Evolutionary conservation across 257 asterid species (phyloP).

Genomic region (Solanum boliviense): DNA sequence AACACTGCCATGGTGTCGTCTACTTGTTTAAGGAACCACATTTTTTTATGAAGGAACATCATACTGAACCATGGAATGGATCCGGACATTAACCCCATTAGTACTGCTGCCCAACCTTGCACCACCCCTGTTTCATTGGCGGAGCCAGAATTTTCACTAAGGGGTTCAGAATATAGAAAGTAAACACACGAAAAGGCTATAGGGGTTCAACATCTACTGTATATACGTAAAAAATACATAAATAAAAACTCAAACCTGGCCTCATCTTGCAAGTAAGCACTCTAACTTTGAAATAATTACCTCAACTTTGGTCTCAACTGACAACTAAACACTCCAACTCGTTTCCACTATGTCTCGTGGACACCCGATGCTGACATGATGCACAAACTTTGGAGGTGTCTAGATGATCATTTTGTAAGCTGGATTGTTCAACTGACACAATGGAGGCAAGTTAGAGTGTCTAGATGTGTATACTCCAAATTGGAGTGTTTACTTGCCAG

Average conservation of each 20-base stretch:
- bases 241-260: not conserved
- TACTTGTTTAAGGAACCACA: slow-evolving; percentile 37
- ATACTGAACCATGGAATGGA: slow-evolving; percentile 74
- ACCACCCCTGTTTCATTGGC: slow-evolving; percentile 37
- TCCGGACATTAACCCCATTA: slow-evolving; percentile 71
- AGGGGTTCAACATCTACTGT: not conserved
- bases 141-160: not conserved
- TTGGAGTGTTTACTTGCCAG: not conserved
- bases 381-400: not conserved
- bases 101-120: slow-evolving; percentile 83
- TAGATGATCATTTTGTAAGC: no score
- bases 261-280: not conserved
- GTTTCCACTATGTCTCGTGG: not conserved
- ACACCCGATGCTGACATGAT: not conserved
- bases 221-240: not conserved
- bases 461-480: not conserved
- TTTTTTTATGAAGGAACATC: slow-evolving; percentile 79
- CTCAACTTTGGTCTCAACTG: not conserved
- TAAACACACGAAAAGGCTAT: not conserved
- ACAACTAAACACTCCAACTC: not conserved
- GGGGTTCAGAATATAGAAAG: not conserved
- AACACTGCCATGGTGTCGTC: slow-evolving; percentile 75
- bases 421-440: not conserved
- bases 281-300: not conserved
- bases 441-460: not conserved